Base-by-base conservation (phyloP, 2,329 filamentous ascomycete species). In the Phoma sp. region DNA sequence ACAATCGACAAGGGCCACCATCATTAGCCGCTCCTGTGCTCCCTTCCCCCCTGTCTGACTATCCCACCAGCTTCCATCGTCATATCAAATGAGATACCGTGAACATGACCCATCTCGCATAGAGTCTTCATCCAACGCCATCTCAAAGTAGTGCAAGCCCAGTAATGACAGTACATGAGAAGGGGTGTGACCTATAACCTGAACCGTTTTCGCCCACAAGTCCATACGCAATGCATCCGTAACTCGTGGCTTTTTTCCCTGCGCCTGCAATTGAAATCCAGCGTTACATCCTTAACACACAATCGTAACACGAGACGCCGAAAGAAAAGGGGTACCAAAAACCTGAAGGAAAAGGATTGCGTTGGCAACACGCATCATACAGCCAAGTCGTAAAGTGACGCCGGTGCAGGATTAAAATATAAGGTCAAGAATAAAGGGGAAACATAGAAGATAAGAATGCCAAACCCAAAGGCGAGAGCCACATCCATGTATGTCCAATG, bases 1-100 rank as follows among this genome's bases (percentile, higher is more conserved):
- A 74, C 70, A 74, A 64, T 59, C 37, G 59, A 72, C 69, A 69
- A 66, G 58, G 59, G 56, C 69, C 69, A 55, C 68, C 68, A 57
- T 66, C 62, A 57, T 68, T 61, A 69, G 52, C 57, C 61, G 57
- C 56, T 46, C 45, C 22, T 33, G 41, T 46, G 37, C 29, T 40
- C 22, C 37, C 24, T 32, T 24, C 42, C 37, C 54, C 47, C 41
- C 56, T 43, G 25, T n/a, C 56, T 47, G 37, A 39, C 40, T 33
- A 40, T 47, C 39, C 44, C 10, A 35, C 36, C 38, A 43, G 54
- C 43, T 42, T 44, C 24, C 52, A 25, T 25, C 11, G 33, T 40
- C 29, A 18, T 46, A 36, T 36, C 30, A 10, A 43, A 49, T 61
- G 36, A 42, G 51, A 58, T 47, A 51, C 59, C 58, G 35, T 67